Evolutionary conservation across 73 alveolate species (phyloP).

Genomic region (Paramecium caudatum): DNA sequence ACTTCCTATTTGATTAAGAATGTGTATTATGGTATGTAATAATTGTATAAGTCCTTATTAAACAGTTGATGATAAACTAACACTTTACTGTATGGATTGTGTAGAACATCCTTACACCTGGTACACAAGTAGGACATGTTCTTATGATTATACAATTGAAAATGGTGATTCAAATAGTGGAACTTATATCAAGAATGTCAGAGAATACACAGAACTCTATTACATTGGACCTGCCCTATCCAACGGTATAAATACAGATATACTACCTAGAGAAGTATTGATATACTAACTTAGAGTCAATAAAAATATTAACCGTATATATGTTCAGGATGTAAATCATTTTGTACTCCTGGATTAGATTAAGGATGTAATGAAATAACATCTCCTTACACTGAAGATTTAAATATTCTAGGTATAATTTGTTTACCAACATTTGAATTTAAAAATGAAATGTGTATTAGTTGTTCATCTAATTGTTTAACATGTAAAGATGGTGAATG

Average conservation of each 20-base stretch:
- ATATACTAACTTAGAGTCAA: not conserved
- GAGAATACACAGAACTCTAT: not conserved
- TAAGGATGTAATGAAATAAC: not conserved
- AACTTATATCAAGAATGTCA: not conserved
- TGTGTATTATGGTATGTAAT: slow-evolving; percentile 64
- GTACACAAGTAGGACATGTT: slow-evolving; percentile 25
- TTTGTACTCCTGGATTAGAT: not conserved
- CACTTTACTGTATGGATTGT: slow-evolving; percentile 60
- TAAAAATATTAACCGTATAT: slow-evolving; percentile 28
- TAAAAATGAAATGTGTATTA: slow-evolving; percentile 20
- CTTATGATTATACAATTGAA: slow-evolving; percentile 39
- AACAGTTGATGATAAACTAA: not conserved
- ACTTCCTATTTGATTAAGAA: not conserved
- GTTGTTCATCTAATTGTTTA: slow-evolving; percentile 31
- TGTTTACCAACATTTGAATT: slow-evolving; percentile 13
- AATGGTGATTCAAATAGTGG: not conserved
- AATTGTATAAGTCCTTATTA: slow-evolving; percentile 33
- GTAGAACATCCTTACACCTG: slow-evolving; percentile 50
- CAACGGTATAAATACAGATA: not conserved
- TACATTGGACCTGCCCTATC: not conserved
- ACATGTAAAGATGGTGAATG: not conserved
- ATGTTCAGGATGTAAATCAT: slow-evolving; percentile 45
- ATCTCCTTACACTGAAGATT: not conserved
- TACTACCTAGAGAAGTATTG: not conserved
- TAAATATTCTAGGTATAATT: not conserved